Conservation (phyloP, 306 rosid genomes). For the Oemleria cerasiformis region DNA sequence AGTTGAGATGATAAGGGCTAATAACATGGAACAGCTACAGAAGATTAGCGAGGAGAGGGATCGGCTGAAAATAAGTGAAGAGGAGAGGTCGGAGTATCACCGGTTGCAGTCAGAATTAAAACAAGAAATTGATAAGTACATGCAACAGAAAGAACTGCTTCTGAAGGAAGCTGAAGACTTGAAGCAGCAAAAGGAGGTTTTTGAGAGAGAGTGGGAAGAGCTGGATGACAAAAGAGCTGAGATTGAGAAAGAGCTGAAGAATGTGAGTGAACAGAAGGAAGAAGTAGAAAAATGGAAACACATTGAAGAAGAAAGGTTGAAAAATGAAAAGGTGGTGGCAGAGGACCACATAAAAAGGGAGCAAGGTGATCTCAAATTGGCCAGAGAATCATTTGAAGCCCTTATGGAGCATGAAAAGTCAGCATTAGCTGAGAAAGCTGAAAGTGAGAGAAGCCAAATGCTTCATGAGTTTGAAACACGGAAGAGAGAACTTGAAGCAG, state of each 20-base stretch:
- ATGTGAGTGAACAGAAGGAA: constrained; percentile 58
- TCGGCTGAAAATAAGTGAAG: constrained; percentile 64
- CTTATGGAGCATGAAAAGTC: constrained; percentile 74
- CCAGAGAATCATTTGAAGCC: constrained; percentile 75
- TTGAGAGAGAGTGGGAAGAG: constrained; percentile 98
- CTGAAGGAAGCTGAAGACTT: constrained; percentile 87
- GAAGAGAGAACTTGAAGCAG: constrained; percentile 72
- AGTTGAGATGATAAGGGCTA: constrained; percentile 59
- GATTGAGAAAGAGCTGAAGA: constrained; percentile 63
- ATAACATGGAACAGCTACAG: constrained; percentile 58
- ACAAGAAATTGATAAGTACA: constrained; percentile 79
- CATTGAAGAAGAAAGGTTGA: constrained; percentile 72
- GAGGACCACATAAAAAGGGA: constrained; percentile 63
- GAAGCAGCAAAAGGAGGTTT: constrained; percentile 81
- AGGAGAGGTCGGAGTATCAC: constrained; percentile 66
- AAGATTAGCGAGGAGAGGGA: constrained; percentile 64
- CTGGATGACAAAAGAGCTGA: constrained; percentile 82
- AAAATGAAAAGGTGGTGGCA: constrained; percentile 55
- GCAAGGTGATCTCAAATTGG: constrained; percentile 64
- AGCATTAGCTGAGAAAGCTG: constrained; percentile 61
- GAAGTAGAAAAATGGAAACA: constrained; percentile 60
- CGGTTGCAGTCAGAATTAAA: constrained; percentile 81
- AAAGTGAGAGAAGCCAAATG: constrained; percentile 71
- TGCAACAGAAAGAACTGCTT: constrained; percentile 71
- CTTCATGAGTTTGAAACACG: constrained; percentile 67